These are phyloP conservation scores for Hyphopichia burtonii DNA, from an alignment of 1,139 yeast species.

Conservation along the genomic window DNA sequence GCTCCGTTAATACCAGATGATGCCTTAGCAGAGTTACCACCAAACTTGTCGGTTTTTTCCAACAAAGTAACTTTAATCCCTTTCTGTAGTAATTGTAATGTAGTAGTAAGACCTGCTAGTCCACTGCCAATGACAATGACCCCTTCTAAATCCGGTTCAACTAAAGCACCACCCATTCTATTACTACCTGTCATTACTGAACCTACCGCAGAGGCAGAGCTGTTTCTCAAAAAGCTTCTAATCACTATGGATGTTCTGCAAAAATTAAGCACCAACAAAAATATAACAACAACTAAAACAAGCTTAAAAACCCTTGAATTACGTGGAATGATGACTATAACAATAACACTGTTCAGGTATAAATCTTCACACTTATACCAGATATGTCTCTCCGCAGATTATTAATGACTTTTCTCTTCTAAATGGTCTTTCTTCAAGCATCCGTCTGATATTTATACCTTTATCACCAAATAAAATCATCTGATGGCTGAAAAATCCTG, in stretches of 20 bases:
- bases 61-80: constrained; percentile 27
- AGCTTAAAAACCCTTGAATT: neutral
- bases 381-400: neutral
- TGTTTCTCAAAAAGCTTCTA: neutral
- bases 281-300: neutral
- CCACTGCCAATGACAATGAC: constrained; percentile 35
- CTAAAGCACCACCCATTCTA: neutral
- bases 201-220: neutral
- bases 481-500: constrained; percentile 2
- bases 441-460: no score
- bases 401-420: no score
- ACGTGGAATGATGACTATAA: neutral
- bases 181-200: neutral
- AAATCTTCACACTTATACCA: neutral
- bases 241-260: neutral
- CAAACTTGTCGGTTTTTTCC: constrained; percentile 30
- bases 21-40: constrained; percentile 41
- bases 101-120: constrained; percentile 35
- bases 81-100: constrained; percentile 21
- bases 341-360: neutral
- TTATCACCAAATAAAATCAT: no score
- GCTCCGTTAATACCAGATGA: constrained; percentile 43
- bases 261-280: neutral
- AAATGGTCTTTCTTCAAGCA: no score
- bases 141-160: neutral